Conservation (phyloP, 768 basidiomycete genomes). For the Rhodotorula taiwanensis region DNA sequence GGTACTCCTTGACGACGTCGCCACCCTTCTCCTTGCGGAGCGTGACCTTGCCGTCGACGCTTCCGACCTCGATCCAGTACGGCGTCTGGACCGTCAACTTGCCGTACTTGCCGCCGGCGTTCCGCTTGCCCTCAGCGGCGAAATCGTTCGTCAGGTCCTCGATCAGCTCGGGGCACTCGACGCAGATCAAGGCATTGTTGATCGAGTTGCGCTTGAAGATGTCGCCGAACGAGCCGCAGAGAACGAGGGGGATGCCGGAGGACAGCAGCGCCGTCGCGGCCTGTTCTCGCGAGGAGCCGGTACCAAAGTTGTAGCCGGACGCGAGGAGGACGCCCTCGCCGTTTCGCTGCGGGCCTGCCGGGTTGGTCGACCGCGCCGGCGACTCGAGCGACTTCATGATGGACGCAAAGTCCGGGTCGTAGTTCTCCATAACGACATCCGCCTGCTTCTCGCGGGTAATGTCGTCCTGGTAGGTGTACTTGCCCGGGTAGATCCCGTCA, state of each 20-base stretch:
- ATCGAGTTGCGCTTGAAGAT: slow-evolving; percentile 99
- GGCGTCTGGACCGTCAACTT: slow-evolving; percentile 76
- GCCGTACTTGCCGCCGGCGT: slow-evolving; percentile 69
- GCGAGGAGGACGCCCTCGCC: slow-evolving; percentile 66
- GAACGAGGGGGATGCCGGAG: slow-evolving; percentile 82
- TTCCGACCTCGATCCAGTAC: slow-evolving; percentile 59
- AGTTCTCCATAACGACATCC: slow-evolving; percentile 98
- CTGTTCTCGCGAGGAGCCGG: slow-evolving; percentile 95
- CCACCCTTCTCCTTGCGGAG: slow-evolving; percentile 49
- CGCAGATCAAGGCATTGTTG: slow-evolving; percentile 93
- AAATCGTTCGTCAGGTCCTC: slow-evolving; percentile 68
- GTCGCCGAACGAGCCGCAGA: slow-evolving; percentile 98
- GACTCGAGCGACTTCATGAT: slow-evolving; percentile 47
- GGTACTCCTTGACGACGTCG: slow-evolving; percentile 56
- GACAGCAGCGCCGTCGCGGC: slow-evolving; percentile 95
- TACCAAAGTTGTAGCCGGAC: slow-evolving; percentile 96
- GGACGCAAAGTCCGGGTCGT: slow-evolving; percentile 78
- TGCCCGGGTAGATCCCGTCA: slow-evolving; percentile 96
- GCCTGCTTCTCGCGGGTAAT: slow-evolving; percentile 92
- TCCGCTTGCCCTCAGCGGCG: slow-evolving; percentile 65
- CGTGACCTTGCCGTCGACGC: slow-evolving; percentile 62
- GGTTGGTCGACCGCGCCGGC: slow-evolving; percentile 14
- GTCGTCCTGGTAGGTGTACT: slow-evolving; percentile 98
- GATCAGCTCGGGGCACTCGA: slow-evolving; percentile 86
- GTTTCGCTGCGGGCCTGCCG: slow-evolving; percentile 18